Evolutionary conservation across 495 filamentous ascomycete genomes (phyloP).

Genomic region (Hyaloscypha variabilis): DNA sequence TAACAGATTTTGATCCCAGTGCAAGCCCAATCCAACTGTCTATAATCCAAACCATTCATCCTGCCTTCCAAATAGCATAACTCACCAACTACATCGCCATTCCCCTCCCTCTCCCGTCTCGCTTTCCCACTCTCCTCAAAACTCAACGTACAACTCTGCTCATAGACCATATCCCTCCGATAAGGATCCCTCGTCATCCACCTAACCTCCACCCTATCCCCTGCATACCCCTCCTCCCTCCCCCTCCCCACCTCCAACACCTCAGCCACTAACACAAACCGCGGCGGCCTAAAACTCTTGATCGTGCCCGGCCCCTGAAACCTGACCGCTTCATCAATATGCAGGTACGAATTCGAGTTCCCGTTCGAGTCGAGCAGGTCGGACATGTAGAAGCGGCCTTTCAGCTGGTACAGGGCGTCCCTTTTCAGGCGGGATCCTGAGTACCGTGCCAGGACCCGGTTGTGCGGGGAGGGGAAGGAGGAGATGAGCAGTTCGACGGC

Average conservation of each 20-base stretch:
- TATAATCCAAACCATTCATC: constrained; percentile 20
- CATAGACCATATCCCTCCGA: constrained; percentile 17
- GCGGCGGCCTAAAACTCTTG: constrained; percentile 15
- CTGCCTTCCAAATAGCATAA: constrained; percentile 21
- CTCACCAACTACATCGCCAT: not conserved
- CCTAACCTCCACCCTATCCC: constrained; percentile 10
- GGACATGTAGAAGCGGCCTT: constrained; percentile 19
- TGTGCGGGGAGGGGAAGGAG: constrained; percentile 12
- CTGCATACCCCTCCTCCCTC: not conserved
- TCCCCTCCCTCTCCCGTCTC: not conserved
- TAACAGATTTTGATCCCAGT: constrained; percentile 21
- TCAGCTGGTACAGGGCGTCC: constrained; percentile 24
- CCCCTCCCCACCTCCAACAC: constrained; percentile 4
- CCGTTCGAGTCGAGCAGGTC: not conserved
- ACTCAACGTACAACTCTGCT: constrained; percentile 14
- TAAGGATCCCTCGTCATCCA: constrained; percentile 24
- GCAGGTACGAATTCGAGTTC: constrained; percentile 15
- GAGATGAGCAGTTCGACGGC: constrained; percentile 22
- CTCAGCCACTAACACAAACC: constrained; percentile 16
- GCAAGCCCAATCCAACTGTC: constrained; percentile 17
- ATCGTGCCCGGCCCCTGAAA: constrained; percentile 27
- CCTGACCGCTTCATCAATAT: constrained; percentile 22
- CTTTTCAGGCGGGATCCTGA: constrained; percentile 15
- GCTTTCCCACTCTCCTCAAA: not conserved
- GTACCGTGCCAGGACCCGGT: constrained; percentile 17